Conservation (phyloP, 768 basidiomycete genomes). For the Sarcomyxa edulis region DNA sequence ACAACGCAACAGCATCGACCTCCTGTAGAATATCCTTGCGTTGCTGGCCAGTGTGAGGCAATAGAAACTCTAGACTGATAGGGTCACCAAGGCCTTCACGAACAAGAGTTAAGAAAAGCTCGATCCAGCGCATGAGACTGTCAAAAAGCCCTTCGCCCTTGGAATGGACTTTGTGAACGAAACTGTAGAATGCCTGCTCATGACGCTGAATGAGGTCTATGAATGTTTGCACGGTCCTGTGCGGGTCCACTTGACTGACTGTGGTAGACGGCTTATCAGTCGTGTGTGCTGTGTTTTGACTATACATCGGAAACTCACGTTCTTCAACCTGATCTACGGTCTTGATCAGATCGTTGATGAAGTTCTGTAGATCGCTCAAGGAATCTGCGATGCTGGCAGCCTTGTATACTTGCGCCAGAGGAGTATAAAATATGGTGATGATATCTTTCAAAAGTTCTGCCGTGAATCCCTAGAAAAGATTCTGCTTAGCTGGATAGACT, state of each 20-base stretch:
- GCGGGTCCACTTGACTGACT: conserved; percentile 85
- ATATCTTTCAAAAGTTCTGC: conserved; percentile 96
- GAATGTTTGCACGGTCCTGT: conserved; percentile 84
- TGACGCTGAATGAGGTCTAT: conserved; percentile 92
- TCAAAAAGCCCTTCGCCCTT: conserved; percentile 95
- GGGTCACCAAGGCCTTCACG: conserved; percentile 80
- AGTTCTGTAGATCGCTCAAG: conserved; percentile 84
- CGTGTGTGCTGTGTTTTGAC: conserved; percentile 1
- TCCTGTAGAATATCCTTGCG: conserved; percentile 76
- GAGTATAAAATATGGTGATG: conserved; percentile 97
- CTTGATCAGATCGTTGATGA: conserved; percentile 90
- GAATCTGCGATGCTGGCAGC: conserved; percentile 98
- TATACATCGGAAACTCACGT: conserved; percentile 41
- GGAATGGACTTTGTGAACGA: conserved; percentile 97
- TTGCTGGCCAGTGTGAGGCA: conserved; percentile 78
- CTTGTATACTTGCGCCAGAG: conserved; percentile 93
- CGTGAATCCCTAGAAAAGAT: conserved; percentile 74
- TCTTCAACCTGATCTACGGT: conserved; percentile 93
- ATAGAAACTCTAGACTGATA: conserved; percentile 82
- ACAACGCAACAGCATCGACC: conserved; percentile 82
- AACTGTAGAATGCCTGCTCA: conserved; percentile 92
- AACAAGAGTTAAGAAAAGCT: conserved; percentile 85
- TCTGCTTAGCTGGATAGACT: too few relatives aligned
- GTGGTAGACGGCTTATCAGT: conserved; percentile 3
- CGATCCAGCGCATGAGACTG: conserved; percentile 94